Conservation (phyloP, 305 asterid species). For the Ruellia speciosa region DNA sequence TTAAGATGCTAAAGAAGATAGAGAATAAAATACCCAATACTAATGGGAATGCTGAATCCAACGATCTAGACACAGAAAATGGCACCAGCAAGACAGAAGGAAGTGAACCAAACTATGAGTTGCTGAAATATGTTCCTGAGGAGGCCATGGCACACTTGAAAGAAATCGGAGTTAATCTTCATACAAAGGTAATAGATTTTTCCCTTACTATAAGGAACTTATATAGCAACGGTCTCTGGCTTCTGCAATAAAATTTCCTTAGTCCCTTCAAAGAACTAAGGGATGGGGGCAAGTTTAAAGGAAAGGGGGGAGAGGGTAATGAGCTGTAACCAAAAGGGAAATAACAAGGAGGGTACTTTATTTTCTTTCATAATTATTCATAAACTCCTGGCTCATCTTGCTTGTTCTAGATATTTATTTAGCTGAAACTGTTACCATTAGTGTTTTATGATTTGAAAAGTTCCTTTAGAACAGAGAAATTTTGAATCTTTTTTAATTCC, state of each 20-base stretch:
- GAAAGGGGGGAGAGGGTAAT: not conserved
- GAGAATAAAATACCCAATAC: conserved; percentile 38
- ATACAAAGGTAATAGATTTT: conserved; percentile 55
- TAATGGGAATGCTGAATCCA: conserved; percentile 30
- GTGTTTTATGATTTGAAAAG: not conserved
- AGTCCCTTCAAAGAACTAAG: not conserved
- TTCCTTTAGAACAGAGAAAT: too few relatives aligned
- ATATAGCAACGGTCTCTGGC: not conserved
- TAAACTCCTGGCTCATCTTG: not conserved
- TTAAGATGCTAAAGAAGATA: conserved; percentile 83
- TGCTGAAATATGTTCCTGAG: conserved; percentile 59
- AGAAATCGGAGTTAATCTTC: conserved; percentile 73
- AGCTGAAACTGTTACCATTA: not conserved
- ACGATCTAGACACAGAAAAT: conserved; percentile 38
- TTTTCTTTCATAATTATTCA: not conserved
- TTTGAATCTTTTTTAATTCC: too few relatives aligned
- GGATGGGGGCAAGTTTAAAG: conserved; percentile 2
- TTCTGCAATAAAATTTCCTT: not conserved
- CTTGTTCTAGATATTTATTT: not conserved
- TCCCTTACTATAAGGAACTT: conserved; percentile 4
- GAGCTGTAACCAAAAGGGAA: not conserved
- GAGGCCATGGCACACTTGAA: conserved; percentile 66
- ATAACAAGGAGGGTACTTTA: not conserved
- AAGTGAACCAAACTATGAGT: conserved; percentile 37
- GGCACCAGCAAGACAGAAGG: conserved; percentile 29